phyloP scores from a whole-genome alignment of 768 basidiomycete genomes.

The Tephrocybe rancida region DNA sequence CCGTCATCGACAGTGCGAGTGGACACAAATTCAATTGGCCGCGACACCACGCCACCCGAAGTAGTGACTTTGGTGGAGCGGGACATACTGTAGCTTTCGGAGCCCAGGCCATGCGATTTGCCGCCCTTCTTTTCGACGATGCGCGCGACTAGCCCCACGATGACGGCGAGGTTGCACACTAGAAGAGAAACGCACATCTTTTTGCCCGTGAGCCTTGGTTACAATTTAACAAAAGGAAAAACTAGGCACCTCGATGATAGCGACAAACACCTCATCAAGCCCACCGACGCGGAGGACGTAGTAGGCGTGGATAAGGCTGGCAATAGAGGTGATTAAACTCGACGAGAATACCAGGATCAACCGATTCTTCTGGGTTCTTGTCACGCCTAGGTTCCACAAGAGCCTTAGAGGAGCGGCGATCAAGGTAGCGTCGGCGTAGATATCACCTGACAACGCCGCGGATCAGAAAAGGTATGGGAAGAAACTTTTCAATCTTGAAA shows the following conservation, averaged over 20 bases:
- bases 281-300: constrained; percentile 28
- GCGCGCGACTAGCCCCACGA: constrained; percentile 24
- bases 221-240: not conserved
- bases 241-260: constrained; percentile 37
- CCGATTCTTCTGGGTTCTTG: constrained; percentile 33
- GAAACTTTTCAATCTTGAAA: not conserved
- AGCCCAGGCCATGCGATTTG: not conserved
- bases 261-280: constrained; percentile 24
- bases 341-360: constrained; percentile 46
- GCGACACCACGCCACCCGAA: not conserved
- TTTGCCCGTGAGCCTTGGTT: not conserved
- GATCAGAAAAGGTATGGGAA: not conserved
- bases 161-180: constrained; percentile 43
- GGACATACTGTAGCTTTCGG: constrained; percentile 1
- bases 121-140: not conserved
- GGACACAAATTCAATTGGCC: constrained; percentile 1
- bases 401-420: constrained; percentile 43
- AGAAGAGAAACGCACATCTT: constrained; percentile 40
- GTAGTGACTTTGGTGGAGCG: constrained; percentile 6
- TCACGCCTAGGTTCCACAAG: constrained; percentile 37
- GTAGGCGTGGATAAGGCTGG: constrained; percentile 37
- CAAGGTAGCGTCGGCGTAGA: constrained; percentile 41
- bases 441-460: constrained; percentile 36
- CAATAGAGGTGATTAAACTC: constrained; percentile 37
- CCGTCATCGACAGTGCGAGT: constrained; percentile 8